These are phyloP conservation scores for Naegleria fowleri DNA, from an alignment of 208 protist species.

Conservation along the genomic window DNA sequence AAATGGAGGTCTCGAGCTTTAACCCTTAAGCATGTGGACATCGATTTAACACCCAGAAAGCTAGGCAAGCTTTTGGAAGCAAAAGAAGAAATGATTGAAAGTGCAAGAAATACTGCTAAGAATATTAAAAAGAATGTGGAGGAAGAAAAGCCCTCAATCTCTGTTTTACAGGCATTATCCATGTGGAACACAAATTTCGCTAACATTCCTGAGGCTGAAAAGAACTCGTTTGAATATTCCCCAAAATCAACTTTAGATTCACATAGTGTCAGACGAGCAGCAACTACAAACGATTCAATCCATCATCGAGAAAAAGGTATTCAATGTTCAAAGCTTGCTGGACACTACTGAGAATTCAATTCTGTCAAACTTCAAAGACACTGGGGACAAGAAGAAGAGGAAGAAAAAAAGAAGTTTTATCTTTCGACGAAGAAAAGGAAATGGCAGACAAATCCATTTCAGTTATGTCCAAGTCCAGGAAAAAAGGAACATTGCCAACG, in stretches of 20 bases:
- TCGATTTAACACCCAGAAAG: not conserved
- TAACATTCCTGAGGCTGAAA: not conserved
- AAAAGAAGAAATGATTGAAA: not conserved
- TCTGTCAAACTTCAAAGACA: not conserved
- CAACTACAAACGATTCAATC: not conserved
- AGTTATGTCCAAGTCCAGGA: not conserved
- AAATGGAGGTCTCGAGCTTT: not conserved
- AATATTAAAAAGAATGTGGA: not conserved
- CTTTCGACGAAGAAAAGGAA: not conserved
- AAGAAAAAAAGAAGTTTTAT: not conserved
- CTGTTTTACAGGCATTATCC: not conserved
- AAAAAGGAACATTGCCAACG: not conserved
- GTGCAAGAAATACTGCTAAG: not conserved
- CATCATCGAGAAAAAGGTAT: not conserved
- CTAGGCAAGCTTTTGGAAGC: not conserved
- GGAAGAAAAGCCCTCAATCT: not conserved
- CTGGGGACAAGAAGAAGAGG: not conserved
- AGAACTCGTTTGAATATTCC: not conserved
- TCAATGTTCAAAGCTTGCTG: not conserved
- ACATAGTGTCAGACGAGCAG: not conserved
- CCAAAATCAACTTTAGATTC: not conserved
- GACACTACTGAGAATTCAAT: not conserved
- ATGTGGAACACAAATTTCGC: slow-evolving; percentile 2
- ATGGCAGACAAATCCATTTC: not conserved
- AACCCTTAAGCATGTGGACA: not conserved